Conservation (phyloP, 2,329 filamentous ascomycete genomes). For the Monosporascus sp. region DNA sequence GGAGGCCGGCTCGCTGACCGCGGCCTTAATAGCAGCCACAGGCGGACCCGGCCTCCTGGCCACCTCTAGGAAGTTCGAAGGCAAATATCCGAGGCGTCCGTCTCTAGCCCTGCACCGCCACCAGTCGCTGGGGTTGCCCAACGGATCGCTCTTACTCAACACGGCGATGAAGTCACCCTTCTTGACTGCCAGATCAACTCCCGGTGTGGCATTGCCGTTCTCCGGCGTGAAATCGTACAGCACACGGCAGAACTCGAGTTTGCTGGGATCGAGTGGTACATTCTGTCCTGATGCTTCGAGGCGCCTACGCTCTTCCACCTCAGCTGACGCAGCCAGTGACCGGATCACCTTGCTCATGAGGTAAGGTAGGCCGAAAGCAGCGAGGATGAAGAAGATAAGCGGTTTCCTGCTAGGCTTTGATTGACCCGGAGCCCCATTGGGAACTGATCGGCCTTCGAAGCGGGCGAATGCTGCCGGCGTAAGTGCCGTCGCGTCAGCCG, state of each 20-base stretch:
- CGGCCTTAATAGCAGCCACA: slow-evolving; percentile 47
- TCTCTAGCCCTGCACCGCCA: slow-evolving; percentile 92
- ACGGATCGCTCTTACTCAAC: slow-evolving; percentile 83
- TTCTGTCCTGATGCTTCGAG: slow-evolving; percentile 47
- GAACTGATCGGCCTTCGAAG: slow-evolving; percentile 65
- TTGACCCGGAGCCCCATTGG: slow-evolving; percentile 57
- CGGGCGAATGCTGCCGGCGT: slow-evolving; percentile 87
- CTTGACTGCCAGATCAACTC: slow-evolving; percentile 84
- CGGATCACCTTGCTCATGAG: slow-evolving; percentile 95
- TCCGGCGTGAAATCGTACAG: slow-evolving; percentile 92
- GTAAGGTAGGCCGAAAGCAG: slow-evolving; percentile 92
- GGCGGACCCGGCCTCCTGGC: slow-evolving; percentile 48
- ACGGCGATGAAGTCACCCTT: slow-evolving; percentile 96
- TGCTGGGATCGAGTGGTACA: slow-evolving; percentile 70
- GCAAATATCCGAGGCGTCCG: slow-evolving; percentile 85
- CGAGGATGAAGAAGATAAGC: slow-evolving; percentile 89
- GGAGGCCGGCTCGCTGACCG: slow-evolving; percentile 35
- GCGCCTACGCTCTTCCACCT: slow-evolving; percentile 69
- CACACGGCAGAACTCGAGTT: slow-evolving; percentile 93
- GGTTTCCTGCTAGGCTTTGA: slow-evolving; percentile 86
- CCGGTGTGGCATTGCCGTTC: slow-evolving; percentile 52
- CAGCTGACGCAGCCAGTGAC: slow-evolving; percentile 73
- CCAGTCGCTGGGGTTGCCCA: slow-evolving; percentile 92
- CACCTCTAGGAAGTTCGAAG: slow-evolving; percentile 83
- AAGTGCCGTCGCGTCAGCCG: slow-evolving; percentile 78